Evolutionary conservation across 306 rosid genomes (phyloP).

Genomic region (Vigna reflexopilosa): DNA sequence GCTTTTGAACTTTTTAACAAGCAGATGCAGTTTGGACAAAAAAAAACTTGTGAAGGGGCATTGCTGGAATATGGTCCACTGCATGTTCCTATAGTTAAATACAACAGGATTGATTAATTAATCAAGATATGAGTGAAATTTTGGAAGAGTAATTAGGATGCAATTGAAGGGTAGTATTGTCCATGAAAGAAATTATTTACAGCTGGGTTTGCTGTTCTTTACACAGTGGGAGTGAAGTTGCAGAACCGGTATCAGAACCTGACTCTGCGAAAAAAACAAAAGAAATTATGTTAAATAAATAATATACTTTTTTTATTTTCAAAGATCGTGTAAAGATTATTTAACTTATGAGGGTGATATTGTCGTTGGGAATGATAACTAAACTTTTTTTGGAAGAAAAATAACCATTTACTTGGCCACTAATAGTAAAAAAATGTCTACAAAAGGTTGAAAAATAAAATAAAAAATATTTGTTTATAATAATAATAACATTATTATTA

Average conservation of each 20-base stretch:
- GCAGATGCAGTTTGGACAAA: conserved; percentile 44
- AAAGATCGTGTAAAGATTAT: neutral
- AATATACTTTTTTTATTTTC: neutral
- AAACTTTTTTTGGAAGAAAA: neutral
- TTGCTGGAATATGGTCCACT: conserved; percentile 7
- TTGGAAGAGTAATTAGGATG: neutral
- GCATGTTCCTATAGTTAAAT: neutral
- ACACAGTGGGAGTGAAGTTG: conserved; percentile 37
- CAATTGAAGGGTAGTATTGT: conserved; percentile 22
- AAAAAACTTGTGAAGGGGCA: neutral
- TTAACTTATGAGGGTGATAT: neutral
- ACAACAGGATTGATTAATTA: neutral
- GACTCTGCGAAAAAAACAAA: neutral
- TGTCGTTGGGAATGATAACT: conserved; percentile 14
- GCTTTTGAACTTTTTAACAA: neutral
- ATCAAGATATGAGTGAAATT: neutral
- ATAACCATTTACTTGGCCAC: neutral
- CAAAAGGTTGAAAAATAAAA: neutral
- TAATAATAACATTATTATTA: neutral
- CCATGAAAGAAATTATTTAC: neutral
- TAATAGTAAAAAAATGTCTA: conserved; percentile 4
- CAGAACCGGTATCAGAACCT: conserved; percentile 25
- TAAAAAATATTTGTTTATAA: neutral
- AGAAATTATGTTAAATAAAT: neutral
- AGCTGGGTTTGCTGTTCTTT: conserved; percentile 35